These are phyloP conservation scores for Vicia faba DNA, from an alignment of 306 rosid genomes.

Conservation along the genomic window DNA sequence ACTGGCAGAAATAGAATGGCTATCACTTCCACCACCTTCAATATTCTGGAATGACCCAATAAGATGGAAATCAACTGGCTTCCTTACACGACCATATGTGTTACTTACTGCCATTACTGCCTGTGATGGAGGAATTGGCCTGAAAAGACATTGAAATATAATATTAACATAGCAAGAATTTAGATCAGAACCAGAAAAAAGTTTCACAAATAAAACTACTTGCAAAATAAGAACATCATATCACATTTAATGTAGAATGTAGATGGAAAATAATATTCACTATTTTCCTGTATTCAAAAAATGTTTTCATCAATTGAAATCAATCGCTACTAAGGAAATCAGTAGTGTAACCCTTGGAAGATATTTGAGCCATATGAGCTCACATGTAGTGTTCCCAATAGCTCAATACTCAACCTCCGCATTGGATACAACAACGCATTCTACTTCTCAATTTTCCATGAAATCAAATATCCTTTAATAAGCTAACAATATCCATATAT, in stretches of 20 bases:
- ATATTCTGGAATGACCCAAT: constrained; percentile 69
- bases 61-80: constrained; percentile 74
- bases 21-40: constrained; percentile 54
- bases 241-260: constrained; percentile 14
- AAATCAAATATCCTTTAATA: neutral
- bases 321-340: constrained; percentile 8
- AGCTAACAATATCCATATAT: neutral
- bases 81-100: constrained; percentile 87
- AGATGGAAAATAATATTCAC: constrained; percentile 24
- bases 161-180: constrained; percentile 18
- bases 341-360: neutral
- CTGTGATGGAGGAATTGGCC: constrained; percentile 93
- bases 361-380: neutral
- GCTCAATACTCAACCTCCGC: neutral
- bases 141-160: constrained; percentile 48
- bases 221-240: constrained; percentile 14
- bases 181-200: neutral
- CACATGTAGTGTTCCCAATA: neutral
- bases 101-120: constrained; percentile 95
- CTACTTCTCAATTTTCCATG: neutral
- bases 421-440: neutral
- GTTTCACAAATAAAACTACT: neutral
- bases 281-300: constrained; percentile 12
- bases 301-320: neutral
- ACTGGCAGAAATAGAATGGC: constrained; percentile 44